Conservation (phyloP, 768 basidiomycete species). For the Rhizopogon salebrosus region DNA sequence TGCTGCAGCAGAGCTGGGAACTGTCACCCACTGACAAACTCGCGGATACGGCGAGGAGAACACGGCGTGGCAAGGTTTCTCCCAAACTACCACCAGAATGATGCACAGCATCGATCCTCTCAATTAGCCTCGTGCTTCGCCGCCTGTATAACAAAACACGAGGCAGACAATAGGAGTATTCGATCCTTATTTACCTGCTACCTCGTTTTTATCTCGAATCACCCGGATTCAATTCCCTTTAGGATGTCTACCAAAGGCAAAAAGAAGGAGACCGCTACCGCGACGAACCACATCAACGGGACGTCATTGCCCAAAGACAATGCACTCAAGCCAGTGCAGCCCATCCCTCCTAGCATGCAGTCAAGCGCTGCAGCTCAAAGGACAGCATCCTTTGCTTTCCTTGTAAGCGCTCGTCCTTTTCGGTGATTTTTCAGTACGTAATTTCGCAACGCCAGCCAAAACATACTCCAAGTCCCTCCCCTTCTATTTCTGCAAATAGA, state of each 20-base stretch:
- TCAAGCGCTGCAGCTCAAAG: not conserved
- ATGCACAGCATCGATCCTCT: not conserved
- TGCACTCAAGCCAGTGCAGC: not conserved
- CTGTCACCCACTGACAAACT: not conserved
- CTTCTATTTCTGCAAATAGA: slow-evolving; percentile 10
- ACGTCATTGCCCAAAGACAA: not conserved
- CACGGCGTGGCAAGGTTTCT: not conserved
- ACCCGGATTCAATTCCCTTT: not conserved
- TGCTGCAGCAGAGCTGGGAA: not conserved
- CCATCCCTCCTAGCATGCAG: not conserved
- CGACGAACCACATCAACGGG: not conserved
- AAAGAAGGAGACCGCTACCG: not conserved
- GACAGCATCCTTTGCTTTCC: not conserved
- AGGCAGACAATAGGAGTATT: not conserved
- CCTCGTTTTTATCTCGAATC: not conserved
- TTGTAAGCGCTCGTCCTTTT: not conserved
- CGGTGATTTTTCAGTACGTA: not conserved
- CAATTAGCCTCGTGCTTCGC: not conserved
- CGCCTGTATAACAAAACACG: not conserved
- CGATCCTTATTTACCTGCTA: not conserved
- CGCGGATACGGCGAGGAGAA: not conserved
- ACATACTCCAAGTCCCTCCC: not conserved
- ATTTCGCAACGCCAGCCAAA: not conserved
- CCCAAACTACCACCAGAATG: not conserved
- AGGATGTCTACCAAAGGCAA: slow-evolving; percentile 3